Evolutionary conservation across 257 asterid species (phyloP), one percentile per base, ranked within the genome.

Genomic region (Jacaranda mimosifolia): DNA sequence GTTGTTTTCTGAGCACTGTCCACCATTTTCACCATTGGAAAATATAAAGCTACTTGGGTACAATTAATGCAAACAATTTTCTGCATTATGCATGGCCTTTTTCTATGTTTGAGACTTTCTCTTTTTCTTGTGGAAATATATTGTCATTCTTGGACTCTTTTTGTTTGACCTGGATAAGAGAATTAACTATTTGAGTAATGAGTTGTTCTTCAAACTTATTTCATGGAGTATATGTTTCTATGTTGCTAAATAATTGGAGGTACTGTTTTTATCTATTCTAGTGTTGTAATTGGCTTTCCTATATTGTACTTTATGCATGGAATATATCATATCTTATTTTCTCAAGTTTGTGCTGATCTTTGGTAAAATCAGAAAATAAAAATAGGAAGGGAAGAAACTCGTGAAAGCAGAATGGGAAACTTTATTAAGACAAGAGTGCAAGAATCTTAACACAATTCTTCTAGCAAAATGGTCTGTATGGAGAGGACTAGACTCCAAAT

Each of bases 1-100:
- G 4, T 60, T 48, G 14, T 70, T 43, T 62, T n/a, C 58, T 62
- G 10, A 12, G 63, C 14, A 36, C 26, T 78, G 59, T 63, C 53
- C 69, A 53, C 15, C 75, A 42, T 40, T 72, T 64, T 15, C 68
- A 58, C n/a, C 43, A 11, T 19, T 10, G 15, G 35, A 70, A 26
- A 55, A 46, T 35, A 17, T 71, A n/a, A 26, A 59, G 62, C 49
- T 60, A 40, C 62, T 46, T 26, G 60, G 26, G 35, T 26, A 59
- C 67, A 56, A 64, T 42, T 42, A 26, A 32, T 6, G 43, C 26
- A 26, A 35, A 5, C 40, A 68, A 55, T 63, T 71, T 56, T 63
- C 63, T 17, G 42, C 52, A n/a, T 63, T 39, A 19, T 46, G 43
- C 52, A 36, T 51, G 21, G 64, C 46, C 64, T 39, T 49, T 26